Evolutionary conservation across 495 filamentous ascomycete genomes (phyloP).

Genomic region (Parathielavia appendiculata): DNA sequence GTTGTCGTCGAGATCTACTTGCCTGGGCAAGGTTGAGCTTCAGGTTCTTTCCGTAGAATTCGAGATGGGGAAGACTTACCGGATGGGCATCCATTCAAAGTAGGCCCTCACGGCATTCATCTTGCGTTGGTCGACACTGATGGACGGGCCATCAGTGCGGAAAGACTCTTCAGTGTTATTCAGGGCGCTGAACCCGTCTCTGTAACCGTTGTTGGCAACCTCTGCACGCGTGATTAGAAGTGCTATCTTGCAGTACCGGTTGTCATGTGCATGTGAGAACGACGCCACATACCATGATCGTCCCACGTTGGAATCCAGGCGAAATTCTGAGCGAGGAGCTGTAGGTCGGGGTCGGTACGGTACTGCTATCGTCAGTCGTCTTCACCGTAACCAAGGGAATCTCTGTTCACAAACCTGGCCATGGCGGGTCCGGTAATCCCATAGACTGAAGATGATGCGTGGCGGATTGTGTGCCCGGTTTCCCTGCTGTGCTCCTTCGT

Average conservation of each 20-base stretch:
- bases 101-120: slow-evolving; percentile 64
- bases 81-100: slow-evolving; percentile 57
- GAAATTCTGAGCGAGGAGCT: slow-evolving; percentile 49
- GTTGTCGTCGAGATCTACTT: slow-evolving; percentile 62
- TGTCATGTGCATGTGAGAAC: too few relatives aligned
- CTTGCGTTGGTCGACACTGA: slow-evolving; percentile 60
- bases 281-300: slow-evolving; percentile 48
- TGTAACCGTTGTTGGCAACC: slow-evolving; percentile 60
- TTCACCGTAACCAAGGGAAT: not conserved
- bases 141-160: slow-evolving; percentile 48
- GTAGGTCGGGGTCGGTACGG: slow-evolving; percentile 44
- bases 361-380: slow-evolving; percentile 10
- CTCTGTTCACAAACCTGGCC: slow-evolving; percentile 48
- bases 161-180: slow-evolving; percentile 64
- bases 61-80: not conserved
- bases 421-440: slow-evolving; percentile 55
- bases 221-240: slow-evolving; percentile 32
- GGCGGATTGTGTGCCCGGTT: slow-evolving; percentile 28
- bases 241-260: not conserved
- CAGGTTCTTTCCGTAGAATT: not conserved
- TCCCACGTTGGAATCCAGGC: slow-evolving; percentile 67
- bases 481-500: slow-evolving; percentile 51
- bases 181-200: slow-evolving; percentile 48
- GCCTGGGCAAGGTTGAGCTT: slow-evolving; percentile 31
- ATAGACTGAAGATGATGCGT: slow-evolving; percentile 36